Evolutionary conservation across 2,329 filamentous ascomycete species (phyloP).

Genomic region (Lachnellula hyalina): DNA sequence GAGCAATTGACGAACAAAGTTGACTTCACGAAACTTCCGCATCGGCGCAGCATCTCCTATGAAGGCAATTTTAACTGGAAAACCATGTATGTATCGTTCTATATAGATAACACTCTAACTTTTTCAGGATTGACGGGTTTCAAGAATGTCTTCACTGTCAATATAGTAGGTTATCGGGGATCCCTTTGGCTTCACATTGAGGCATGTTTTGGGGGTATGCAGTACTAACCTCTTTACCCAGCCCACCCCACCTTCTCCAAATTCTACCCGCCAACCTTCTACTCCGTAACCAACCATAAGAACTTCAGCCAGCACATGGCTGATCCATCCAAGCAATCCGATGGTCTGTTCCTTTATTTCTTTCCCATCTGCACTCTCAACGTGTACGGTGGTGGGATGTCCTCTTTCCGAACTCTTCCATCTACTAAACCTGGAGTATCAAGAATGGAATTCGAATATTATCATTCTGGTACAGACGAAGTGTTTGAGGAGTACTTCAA

Average conservation of each 20-base stretch:
- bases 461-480: conserved; percentile 44
- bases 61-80: conserved; percentile 55
- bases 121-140: conserved; percentile 47
- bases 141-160: conserved; percentile 55
- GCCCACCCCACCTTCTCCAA: conserved; percentile 50
- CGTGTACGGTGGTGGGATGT: conserved; percentile 54
- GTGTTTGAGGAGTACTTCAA: conserved; percentile 52
- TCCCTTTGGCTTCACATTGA: too few species aligned
- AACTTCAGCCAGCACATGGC: conserved; percentile 53
- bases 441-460: conserved; percentile 56
- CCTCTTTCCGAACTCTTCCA: conserved; percentile 50
- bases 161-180: conserved; percentile 34
- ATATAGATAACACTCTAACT: not conserved
- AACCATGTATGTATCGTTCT: conserved; percentile 39
- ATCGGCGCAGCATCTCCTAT: conserved; percentile 49
- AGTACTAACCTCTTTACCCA: too few species aligned
- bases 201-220: too few species aligned
- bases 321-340: conserved; percentile 45
- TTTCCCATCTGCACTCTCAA: conserved; percentile 53
- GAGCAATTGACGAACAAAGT: conserved; percentile 43
- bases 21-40: conserved; percentile 48
- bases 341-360: conserved; percentile 53
- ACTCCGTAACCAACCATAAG: conserved; percentile 47
- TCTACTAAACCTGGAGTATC: conserved; percentile 43
- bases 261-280: conserved; percentile 50